phyloP scores from a whole-genome alignment of 129 eudicot species.

The Arctium minus region DNA sequence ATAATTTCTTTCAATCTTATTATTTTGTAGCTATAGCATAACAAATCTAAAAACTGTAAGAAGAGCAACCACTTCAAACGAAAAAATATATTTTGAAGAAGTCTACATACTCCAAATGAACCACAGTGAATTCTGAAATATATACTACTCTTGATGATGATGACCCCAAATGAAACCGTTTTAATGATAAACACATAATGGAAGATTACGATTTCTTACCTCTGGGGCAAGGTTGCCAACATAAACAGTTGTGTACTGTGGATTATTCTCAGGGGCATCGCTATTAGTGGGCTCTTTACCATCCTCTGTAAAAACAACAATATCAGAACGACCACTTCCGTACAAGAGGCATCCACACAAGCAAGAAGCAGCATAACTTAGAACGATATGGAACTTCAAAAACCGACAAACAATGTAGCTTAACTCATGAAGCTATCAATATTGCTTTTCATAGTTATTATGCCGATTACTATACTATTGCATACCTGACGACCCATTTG shows the following conservation, averaged over 20 bases:
- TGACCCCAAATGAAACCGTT: neutral
- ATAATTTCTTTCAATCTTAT: neutral
- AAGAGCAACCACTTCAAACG: too few relatives aligned
- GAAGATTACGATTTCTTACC: constrained; percentile 33
- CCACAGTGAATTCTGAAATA: neutral
- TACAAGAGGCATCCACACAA: neutral
- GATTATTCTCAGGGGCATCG: constrained; percentile 87
- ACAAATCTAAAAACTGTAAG: neutral
- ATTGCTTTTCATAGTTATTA: constrained; percentile 11
- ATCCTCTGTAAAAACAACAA: constrained; percentile 51
- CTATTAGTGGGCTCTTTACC: constrained; percentile 52
- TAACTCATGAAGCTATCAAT: neutral
- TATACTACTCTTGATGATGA: neutral
- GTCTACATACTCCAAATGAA: neutral
- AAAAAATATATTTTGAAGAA: neutral
- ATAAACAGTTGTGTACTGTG: constrained; percentile 82
- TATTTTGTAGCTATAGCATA: neutral
- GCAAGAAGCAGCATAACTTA: neutral
- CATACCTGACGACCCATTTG: constrained; percentile 69
- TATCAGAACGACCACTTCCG: neutral
- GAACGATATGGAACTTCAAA: neutral
- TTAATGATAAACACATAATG: neutral
- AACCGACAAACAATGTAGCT: neutral
- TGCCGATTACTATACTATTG: neutral
- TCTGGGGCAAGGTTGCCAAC: constrained; percentile 95